Conservation (phyloP, 2,329 filamentous ascomycete species). For the Phialocephala subalpina region DNA sequence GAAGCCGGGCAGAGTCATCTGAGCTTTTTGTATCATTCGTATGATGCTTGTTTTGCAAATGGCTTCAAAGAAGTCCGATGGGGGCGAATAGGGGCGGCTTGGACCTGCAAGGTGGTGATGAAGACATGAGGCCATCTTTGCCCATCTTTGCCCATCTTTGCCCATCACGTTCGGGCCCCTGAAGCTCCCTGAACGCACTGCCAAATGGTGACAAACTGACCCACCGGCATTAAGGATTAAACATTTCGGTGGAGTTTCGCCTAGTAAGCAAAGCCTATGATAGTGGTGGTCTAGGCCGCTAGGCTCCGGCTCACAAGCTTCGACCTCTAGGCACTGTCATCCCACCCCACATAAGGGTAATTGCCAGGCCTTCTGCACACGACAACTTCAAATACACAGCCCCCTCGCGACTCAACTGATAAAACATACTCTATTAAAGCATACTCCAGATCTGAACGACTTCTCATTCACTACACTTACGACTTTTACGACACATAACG, state of each 20-base stretch:
- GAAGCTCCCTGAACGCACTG: too few relatives aligned
- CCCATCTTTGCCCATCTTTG: too few relatives aligned
- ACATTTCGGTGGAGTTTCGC: neutral
- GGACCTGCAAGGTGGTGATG: neutral
- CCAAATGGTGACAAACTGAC: neutral
- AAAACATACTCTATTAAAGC: slow-evolving; percentile 2
- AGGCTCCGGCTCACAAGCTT: too few relatives aligned
- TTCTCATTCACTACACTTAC: neutral
- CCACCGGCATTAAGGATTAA: slow-evolving; percentile 6
- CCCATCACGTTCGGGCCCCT: neutral
- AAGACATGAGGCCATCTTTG: neutral
- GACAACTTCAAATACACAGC: neutral
- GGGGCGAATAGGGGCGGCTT: neutral
- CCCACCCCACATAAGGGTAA: too few relatives aligned
- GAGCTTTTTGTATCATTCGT: neutral
- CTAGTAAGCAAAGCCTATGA: slow-evolving; percentile 1
- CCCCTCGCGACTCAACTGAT: slow-evolving; percentile 7
- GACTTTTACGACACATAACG: neutral
- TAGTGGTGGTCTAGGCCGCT: neutral
- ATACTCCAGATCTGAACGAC: neutral
- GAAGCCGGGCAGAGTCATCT: neutral
- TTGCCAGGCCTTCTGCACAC: too few relatives aligned
- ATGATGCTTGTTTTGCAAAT: neutral
- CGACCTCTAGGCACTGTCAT: neutral
- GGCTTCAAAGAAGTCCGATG: neutral